phyloP scores from a whole-genome alignment of 2,329 filamentous ascomycete genomes.

The Monosporascus sp. region DNA sequence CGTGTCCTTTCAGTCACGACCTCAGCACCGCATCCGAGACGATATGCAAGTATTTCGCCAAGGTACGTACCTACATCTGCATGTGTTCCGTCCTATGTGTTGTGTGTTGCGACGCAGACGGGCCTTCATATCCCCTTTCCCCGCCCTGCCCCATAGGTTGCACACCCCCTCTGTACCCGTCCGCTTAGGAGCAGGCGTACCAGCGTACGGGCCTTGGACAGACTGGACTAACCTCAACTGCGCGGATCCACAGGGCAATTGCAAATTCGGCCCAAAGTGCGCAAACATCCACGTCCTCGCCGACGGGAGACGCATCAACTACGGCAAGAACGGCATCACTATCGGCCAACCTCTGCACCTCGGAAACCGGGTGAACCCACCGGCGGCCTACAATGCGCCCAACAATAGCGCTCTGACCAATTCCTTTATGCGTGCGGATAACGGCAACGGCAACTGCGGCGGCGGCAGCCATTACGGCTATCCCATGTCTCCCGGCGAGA shows the following conservation, averaged over 20 bases:
- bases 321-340: conserved; percentile 62
- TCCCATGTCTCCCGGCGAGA: conserved; percentile 35
- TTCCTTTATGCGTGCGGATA: conserved; percentile 59
- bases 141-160: background rate
- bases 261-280: conserved; percentile 98
- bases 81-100: background rate
- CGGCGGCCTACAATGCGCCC: conserved; percentile 54
- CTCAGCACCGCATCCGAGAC: conserved; percentile 79
- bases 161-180: no score
- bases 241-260: conserved; percentile 68
- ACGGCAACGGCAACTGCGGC: conserved; percentile 40
- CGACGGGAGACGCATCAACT: conserved; percentile 88
- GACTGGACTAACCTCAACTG: conserved; percentile 17
- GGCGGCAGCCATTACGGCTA: conserved; percentile 35
- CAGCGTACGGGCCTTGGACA: background rate
- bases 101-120: no score
- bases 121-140: background rate
- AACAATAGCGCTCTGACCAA: conserved; percentile 62
- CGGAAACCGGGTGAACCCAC: conserved; percentile 63
- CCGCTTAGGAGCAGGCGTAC: no score
- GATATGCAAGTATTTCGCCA: conserved; percentile 98
- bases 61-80: conserved; percentile 52
- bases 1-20: conserved; percentile 95
- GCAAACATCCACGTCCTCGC: conserved; percentile 93
- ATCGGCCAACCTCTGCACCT: conserved; percentile 56